These are phyloP conservation scores for Polytrichum commune DNA, from an alignment of 225 moss, liverwort and hornwort species.

Conservation along the genomic window DNA sequence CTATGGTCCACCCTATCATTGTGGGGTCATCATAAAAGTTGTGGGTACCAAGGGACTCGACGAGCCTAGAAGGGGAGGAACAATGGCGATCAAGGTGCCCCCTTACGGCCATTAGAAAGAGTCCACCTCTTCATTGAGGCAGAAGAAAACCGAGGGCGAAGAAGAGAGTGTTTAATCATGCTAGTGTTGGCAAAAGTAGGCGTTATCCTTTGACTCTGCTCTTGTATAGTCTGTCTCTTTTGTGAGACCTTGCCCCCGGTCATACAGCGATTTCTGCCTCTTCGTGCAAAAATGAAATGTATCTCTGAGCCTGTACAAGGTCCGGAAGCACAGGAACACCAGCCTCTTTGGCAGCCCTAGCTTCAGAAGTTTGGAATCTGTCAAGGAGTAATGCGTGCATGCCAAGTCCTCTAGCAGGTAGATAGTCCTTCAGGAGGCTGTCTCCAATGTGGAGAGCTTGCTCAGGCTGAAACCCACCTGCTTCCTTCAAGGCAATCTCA, in stretches of 20 bases:
- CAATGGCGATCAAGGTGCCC: no score
- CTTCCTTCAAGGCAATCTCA: slow-evolving; percentile 60
- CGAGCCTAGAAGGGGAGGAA: no score
- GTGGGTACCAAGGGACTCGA: no score
- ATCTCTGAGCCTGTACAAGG: slow-evolving; percentile 54
- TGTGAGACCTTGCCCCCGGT: neutral
- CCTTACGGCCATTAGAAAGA: no score
- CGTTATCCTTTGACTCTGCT: no score
- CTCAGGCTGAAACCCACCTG: slow-evolving; percentile 48
- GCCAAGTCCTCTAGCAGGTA: slow-evolving; percentile 62
- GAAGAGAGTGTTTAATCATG: no score
- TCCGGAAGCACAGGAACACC: slow-evolving; percentile 60
- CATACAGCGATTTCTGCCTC: slow-evolving; percentile 15
- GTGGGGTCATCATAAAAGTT: no score
- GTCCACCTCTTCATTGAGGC: no score
- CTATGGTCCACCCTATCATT: no score
- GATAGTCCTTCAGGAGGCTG: slow-evolving; percentile 68
- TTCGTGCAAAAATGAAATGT: slow-evolving; percentile 33
- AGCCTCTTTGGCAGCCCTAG: slow-evolving; percentile 47
- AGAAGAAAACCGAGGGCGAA: no score
- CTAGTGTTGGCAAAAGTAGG: no score
- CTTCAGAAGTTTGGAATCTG: slow-evolving; percentile 64
- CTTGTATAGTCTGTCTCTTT: no score
- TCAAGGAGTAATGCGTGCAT: slow-evolving; percentile 88
- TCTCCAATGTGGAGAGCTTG: slow-evolving; percentile 79